Percentiles rank a stretch among this genome's conserved stretches.
Evolutionary conservation across 352 stramenopile species (phyloP).

Genomic region (Blastocystis sp.): DNA sequence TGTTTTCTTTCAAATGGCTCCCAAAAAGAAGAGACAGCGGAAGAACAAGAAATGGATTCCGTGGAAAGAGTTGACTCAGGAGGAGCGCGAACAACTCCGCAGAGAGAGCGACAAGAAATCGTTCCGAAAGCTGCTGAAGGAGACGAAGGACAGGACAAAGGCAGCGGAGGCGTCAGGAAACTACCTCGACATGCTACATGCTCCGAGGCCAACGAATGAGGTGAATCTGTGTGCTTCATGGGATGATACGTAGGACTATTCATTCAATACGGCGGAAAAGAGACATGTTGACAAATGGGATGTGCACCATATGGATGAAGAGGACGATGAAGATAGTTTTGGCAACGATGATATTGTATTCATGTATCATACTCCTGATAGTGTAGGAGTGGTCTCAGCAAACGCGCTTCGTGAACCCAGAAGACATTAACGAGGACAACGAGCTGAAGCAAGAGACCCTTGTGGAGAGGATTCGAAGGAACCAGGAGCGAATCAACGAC

Average conservation of each 20-base stretch:
- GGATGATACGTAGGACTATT: slow-evolving; percentile 22
- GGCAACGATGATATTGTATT: neutral
- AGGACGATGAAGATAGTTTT: slow-evolving; percentile 7
- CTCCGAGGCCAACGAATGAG: slow-evolving; percentile 21
- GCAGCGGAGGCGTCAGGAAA: slow-evolving; percentile 8
- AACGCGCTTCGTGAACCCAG: neutral
- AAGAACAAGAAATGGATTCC: slow-evolving; percentile 46
- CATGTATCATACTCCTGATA: neutral
- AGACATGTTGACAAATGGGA: slow-evolving; percentile 7
- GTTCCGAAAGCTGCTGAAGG: neutral
- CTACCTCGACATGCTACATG: neutral
- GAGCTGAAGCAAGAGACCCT: neutral
- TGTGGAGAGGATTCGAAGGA: neutral
- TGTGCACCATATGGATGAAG: neutral
- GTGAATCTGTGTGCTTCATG: neutral
- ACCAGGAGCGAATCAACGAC: neutral
- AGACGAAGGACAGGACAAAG: neutral
- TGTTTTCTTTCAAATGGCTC: neutral
- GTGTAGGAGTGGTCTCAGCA: neutral
- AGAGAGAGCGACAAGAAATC: slow-evolving; percentile 5
- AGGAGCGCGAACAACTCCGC: slow-evolving; percentile 13
- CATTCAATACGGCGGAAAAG: neutral
- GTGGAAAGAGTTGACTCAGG: slow-evolving; percentile 10
- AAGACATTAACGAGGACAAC: neutral
- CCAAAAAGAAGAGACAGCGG: slow-evolving; percentile 20